Base-by-base conservation (phyloP, 2,329 filamentous ascomycete species). In the Fusarium sp. region DNA sequence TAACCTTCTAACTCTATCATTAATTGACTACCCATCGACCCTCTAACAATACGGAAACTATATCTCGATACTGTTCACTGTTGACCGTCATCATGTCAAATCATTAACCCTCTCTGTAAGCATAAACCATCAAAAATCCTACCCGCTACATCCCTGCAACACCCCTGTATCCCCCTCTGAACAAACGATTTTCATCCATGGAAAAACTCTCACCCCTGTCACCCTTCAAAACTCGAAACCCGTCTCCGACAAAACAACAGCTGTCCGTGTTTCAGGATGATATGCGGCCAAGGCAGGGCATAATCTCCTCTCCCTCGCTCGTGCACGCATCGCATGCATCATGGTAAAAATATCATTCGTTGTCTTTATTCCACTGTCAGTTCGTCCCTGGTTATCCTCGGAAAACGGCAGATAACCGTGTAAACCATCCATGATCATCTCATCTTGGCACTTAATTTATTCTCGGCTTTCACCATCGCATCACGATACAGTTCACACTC, bases 121-220 rank as follows among this genome's bases (percentile, higher is more conserved):
- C 59, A 62, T 45, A 41, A 57, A 53, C 41, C 21, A 58, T 50
- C 28, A 23, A 41, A 44, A 16, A 16, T 41, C 48, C 14, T 26
- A 44, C 7, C 46, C 46, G 19, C n/a, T 12, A 16, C 7, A 18
- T 25, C 63, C 64, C 37, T 52, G 41, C n/a, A 10, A 10, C 10
- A 65, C 16, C 52, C 52, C 45, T 63, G 49, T 26, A 9, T 30
- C 19, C 34, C 21, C 21, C 46, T 41, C n/a, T 19, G 30, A 55
- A 59, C 43, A 61, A 66, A 69, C 67, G 44, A 21, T 45, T 68
- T 34, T 54, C 41, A 68, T 58, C 67, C 67, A 68, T 60, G 67
- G 67, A 69, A 69, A 69, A 69, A 69, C 67, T 69, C 55, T 54
- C 37, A 18, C 50, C 31, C 50, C 26, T 58, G 30, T 39, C 44